Evolutionary conservation across 2,329 filamentous ascomycete genomes (phyloP).

Genomic region (Triangularia setosa): DNA sequence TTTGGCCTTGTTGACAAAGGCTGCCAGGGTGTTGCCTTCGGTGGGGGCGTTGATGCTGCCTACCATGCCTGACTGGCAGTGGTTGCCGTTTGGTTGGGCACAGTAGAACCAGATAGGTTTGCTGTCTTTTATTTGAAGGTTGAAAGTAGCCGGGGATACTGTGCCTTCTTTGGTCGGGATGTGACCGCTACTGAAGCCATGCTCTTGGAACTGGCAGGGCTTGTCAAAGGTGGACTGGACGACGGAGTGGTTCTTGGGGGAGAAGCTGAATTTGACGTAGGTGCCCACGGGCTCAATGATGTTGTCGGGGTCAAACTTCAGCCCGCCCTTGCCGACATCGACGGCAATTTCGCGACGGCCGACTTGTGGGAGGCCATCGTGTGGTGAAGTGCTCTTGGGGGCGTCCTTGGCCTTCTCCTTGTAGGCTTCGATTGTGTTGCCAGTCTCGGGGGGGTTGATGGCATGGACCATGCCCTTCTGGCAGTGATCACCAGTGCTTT

Average conservation of each 20-base stretch:
- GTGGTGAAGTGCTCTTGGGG: conserved; percentile 30
- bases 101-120: conserved; percentile 39
- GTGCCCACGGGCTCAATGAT: conserved; percentile 33
- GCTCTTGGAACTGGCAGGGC: conserved; percentile 37
- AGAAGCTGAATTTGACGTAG: conserved; percentile 34
- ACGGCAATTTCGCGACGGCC: conserved; percentile 34
- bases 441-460: conserved; percentile 34
- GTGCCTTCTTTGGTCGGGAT: conserved; percentile 31
- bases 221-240: conserved; percentile 38
- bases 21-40: conserved; percentile 33
- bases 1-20: conserved; percentile 34
- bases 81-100: conserved; percentile 32
- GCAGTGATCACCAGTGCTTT: conserved; percentile 41
- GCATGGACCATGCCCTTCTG: conserved; percentile 40
- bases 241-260: conserved; percentile 36
- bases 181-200: conserved; percentile 39
- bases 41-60: conserved; percentile 42
- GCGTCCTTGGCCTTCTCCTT: conserved; percentile 26
- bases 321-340: conserved; percentile 32
- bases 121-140: conserved; percentile 30
- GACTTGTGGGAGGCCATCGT: conserved; percentile 30
- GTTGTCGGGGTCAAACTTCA: conserved; percentile 34
- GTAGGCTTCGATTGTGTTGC: conserved; percentile 37
- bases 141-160: conserved; percentile 33
- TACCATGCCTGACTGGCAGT: conserved; percentile 43